Percentiles rank a stretch among this genome's conserved stretches.
These are phyloP conservation scores for Hemileia vastatrix DNA, from an alignment of 1,284 basidiomycete genomes.

Conservation along the genomic window DNA sequence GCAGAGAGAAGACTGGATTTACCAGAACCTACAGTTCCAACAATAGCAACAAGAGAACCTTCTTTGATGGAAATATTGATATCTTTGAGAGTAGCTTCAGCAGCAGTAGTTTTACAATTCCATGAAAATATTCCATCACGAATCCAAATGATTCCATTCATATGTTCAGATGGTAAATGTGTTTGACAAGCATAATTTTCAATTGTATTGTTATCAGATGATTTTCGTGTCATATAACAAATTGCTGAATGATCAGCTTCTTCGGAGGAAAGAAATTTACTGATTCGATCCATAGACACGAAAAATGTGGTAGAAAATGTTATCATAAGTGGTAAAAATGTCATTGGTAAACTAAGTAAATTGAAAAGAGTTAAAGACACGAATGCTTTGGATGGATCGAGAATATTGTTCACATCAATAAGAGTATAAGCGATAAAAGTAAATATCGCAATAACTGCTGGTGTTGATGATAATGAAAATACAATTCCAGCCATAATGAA, in stretches of 20 bases:
- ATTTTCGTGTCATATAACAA: too few relatives aligned
- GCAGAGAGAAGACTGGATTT: slow-evolving; percentile 55
- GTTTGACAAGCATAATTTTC: too few relatives aligned
- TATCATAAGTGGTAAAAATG: slow-evolving; percentile 57
- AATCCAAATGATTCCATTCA: too few relatives aligned
- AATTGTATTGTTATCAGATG: too few relatives aligned
- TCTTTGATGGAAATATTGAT: slow-evolving; percentile 59
- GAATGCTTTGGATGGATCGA: slow-evolving; percentile 2
- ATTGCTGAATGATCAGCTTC: too few relatives aligned
- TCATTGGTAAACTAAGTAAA: not conserved
- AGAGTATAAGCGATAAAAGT: slow-evolving; percentile 73
- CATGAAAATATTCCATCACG: too few relatives aligned
- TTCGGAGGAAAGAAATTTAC: too few relatives aligned
- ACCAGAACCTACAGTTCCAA: slow-evolving; percentile 63
- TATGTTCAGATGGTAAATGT: too few relatives aligned
- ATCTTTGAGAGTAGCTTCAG: too few relatives aligned
- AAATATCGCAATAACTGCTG: slow-evolving; percentile 69
- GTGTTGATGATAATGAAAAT: slow-evolving; percentile 55
- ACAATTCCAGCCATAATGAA: slow-evolving; percentile 63
- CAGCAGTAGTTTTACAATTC: too few relatives aligned
- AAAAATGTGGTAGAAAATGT: slow-evolving; percentile 61
- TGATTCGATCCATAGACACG: too few relatives aligned
- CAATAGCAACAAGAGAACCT: slow-evolving; percentile 67
- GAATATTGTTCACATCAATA: slow-evolving; percentile 57
- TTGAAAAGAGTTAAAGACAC: slow-evolving; percentile 13